Conservation (phyloP, 2,329 filamentous ascomycete species). For the Laburnicola sp. region DNA sequence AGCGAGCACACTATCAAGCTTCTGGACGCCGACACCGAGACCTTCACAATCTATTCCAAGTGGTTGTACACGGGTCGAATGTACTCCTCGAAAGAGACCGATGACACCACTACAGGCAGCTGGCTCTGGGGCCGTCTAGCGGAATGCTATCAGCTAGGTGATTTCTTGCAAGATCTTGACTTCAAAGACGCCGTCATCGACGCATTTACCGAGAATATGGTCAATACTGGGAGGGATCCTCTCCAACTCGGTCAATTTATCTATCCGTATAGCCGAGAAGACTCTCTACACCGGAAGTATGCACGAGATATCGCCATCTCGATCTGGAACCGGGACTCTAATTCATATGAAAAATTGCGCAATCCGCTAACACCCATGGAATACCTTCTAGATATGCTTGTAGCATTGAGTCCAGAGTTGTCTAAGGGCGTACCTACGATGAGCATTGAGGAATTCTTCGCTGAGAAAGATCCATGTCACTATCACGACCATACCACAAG, state of each 20-base stretch:
- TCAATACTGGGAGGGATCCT: too few species aligned
- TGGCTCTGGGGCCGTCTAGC: neutral
- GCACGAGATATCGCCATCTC: too few species aligned
- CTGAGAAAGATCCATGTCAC: neutral
- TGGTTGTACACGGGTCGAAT: constrained; percentile 7
- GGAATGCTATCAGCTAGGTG: constrained; percentile 1
- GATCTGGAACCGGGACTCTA: neutral
- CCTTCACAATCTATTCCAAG: constrained; percentile 4
- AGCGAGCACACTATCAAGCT: neutral
- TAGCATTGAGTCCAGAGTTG: too few species aligned
- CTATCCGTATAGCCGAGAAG: too few species aligned
- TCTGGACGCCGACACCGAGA: neutral
- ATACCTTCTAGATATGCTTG: too few species aligned
- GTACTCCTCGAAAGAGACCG: neutral
- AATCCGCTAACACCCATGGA: neutral
- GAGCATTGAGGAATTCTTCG: neutral
- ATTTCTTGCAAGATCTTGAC: constrained; percentile 6
- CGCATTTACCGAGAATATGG: constrained; percentile 1
- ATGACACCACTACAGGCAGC: neutral
- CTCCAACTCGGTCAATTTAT: too few species aligned
- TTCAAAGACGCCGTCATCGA: constrained; percentile 10
- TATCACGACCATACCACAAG: neutral
- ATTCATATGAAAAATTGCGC: neutral
- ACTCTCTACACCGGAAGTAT: too few species aligned
- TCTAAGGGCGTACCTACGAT: too few species aligned